Evolutionary conservation across 768 basidiomycete species (phyloP), one percentile per base, ranked within the genome.

Genomic region (Tylopilus sp.): DNA sequence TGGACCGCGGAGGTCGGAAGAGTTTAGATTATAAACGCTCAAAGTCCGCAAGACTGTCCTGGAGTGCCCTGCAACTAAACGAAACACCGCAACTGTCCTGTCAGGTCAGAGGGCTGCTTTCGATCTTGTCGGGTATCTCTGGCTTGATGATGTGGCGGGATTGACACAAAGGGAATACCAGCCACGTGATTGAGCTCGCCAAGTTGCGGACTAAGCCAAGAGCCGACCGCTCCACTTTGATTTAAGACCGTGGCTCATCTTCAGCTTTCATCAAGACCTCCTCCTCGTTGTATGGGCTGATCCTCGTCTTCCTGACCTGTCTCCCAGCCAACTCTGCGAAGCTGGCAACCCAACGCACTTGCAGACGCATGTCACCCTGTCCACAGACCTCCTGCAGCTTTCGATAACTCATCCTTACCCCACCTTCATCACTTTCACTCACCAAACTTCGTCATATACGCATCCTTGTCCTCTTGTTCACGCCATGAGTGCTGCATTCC

Each of bases 401-500:
- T 53, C 57, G 55, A 53, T 57, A 65, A 46, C 38, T 44, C 23
- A 3, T 45, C 40, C 43, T 44, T 4, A 49, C 31, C 42, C 35
- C 6, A 49, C 31, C 42, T n/a, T 36, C 35, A 36, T 36, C 35
- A 2, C 10, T 31, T 31, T 41, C 20, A 23, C 28, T 47, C 47
- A 38, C 49, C 6, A 41, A 52, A 25, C 48, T 4, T 57, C 48
- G 15, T 22, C 33, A 4, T 46, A 17, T n/a, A 50, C 17, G 30
- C n/a, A 15, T 47, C 18, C 25, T 38, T 18, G 10, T 40, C 12
- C 10, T 45, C 38, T n/a, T 4, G 7, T 23, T 10, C 7, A 36
- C 51, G 52, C 23, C 57, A 76, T 78, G 76, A 67, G 69, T 41
- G 67, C 68, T 17, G 58, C 59, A 20, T 92, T 88, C 70, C 80